Evolutionary conservation across 805 yeast species (phyloP), one percentile per base, ranked within the genome.

Genomic region (Candida qinlingensis): DNA sequence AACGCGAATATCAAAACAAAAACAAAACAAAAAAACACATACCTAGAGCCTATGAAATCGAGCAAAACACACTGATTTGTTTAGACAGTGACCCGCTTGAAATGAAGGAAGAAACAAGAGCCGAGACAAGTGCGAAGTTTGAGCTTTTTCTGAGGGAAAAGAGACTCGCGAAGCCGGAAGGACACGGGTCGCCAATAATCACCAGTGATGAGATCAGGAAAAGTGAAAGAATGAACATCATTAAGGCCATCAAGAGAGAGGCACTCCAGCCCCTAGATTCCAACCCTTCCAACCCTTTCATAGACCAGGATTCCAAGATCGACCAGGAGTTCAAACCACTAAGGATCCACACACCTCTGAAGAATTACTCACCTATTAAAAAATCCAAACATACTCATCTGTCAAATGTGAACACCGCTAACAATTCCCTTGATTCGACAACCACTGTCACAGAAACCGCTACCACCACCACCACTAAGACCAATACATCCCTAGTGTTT

Each of bases 221-320:
- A 25, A 37, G 13, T 11, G 12, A 12, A 13, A 35, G 13, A 27
- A 25, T 9, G 7, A 31, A 30, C n/a, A 19, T 37, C 25, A 39
- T 39, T 4, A 42, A 41, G 27, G 34, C 40, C 10, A 28, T 40
- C 47, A 31, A 50, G 45, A 42, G 47, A 42, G 51, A 46, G 35
- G 44, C 48, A 11, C 37, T 42, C 4, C 43, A 39, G 2, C 44
- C 47, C 3, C n/a, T 46, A 7, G 36, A 47, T 28, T 27, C 47
- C 9, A 49, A 56, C 39, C 63, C 63, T 1, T 60, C 47, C 6
- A 49, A 56, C 39, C 63, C 63, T 1, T 60, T 60, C 41, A 30
- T 53, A 11, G 64, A 60, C 37, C 37, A 44, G 9, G 5, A 47
- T 7, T 13, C 33, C 27, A 47, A 31, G 9, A 31, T 19, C 19